A percentile compares a stretch with the other conserved stretches of the same genome.
phyloP scores from a whole-genome alignment of 805 yeast genomes.

The Jamesozyma piceae region DNA sequence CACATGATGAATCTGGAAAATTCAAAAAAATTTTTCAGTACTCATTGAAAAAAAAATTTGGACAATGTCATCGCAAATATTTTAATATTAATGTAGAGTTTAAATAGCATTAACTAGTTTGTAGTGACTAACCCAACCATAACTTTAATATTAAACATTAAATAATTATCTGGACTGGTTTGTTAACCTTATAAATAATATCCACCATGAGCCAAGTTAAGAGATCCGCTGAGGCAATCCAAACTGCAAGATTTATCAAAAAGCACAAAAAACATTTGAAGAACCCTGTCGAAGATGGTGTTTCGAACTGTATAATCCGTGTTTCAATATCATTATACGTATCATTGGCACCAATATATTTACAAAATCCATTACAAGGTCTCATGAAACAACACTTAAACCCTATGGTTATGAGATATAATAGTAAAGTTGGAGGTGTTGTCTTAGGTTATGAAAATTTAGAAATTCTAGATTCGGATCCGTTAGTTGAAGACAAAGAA shows the following conservation, averaged over 20 bases:
- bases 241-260: conserved; percentile 20
- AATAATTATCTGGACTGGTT: neutral
- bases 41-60: neutral
- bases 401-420: conserved; percentile 78
- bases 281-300: conserved; percentile 25
- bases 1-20: neutral
- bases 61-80: conserved; percentile 1
- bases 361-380: conserved; percentile 64
- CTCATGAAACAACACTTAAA: conserved; percentile 82
- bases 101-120: neutral
- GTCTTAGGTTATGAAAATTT: conserved; percentile 72
- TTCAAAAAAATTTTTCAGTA: conserved; percentile 1
- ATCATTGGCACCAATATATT: conserved; percentile 78
- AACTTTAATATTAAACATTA: neutral
- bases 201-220: conserved; percentile 16
- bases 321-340: conserved; percentile 51
- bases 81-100: neutral
- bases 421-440: conserved; percentile 65
- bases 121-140: no score
- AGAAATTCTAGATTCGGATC: conserved; percentile 37
- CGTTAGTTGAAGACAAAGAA: conserved; percentile 35
- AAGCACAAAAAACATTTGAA: conserved; percentile 20
- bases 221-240: conserved; percentile 19
- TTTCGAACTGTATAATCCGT: conserved; percentile 28
- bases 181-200: neutral